Base-by-base conservation (phyloP, 768 basidiomycete genomes). In the Termitomyces sp. region DNA sequence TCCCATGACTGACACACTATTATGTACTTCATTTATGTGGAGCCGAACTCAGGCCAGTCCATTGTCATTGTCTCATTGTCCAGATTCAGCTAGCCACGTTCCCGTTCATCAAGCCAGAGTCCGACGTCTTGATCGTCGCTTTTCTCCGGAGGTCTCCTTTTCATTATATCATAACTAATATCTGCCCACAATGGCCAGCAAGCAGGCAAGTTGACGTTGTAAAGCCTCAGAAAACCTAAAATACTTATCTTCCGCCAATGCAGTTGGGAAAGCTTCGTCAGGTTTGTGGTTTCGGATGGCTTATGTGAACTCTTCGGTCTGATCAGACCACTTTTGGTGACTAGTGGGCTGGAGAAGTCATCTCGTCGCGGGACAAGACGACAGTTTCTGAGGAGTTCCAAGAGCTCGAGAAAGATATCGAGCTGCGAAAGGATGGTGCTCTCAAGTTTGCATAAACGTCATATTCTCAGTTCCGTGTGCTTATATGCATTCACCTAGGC, bases 311-410 rank as follows among this genome's bases (percentile, higher is more conserved):
- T 16, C 16, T 53, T 35, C 9, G 54, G 52, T 64, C 40, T 66
- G 65, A 72, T 72, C 65, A 67, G 59, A 65, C 72, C 68, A 71
- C 69, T 70, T 68, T 68, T 60, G 50, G 61, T 57, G 44, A 63
- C 45, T 65, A 94, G 90, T 91, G 92, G 89, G 91, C 90, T 6
- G 91, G 90, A 43, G 92, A 95, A 73, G 88, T 90, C 64, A 92
- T 97, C 54, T 86, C 90, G 42, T 81, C 87, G 26, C 83, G 87
- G 61, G 90, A 93, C 68, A 95, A 90, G 78, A 86, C 89, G 2
- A 72, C 81, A 44, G 79, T 88, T 33, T 84, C 88, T 3, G 87
- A 88, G 26, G 92, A 94, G 61, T 89, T 95, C 69, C 80, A 75
- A 38, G 90, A 88, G 49, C 76, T 94, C 46, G 92, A 95, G 71